Conservation (phyloP, 257 asterid species). For the Fraxinus excelsior region DNA sequence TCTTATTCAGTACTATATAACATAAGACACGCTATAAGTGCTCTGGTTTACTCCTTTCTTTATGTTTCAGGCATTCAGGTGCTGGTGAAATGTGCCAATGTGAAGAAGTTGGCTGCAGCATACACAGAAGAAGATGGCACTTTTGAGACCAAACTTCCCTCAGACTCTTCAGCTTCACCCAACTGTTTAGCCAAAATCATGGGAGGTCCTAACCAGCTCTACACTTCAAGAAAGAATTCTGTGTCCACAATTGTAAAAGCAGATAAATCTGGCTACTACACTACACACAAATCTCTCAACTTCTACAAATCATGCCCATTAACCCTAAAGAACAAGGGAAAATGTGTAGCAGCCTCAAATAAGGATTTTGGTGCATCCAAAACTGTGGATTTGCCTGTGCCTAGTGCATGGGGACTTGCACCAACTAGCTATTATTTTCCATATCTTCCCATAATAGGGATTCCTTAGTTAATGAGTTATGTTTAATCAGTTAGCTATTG, state of each 20-base stretch:
- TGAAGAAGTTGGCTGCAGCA: slow-evolving; percentile 46
- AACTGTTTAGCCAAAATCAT: slow-evolving; percentile 69
- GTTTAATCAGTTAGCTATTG: neutral
- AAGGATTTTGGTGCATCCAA: slow-evolving; percentile 66
- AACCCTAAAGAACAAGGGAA: slow-evolving; percentile 25
- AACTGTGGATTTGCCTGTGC: slow-evolving; percentile 77
- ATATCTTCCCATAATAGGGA: slow-evolving; percentile 82
- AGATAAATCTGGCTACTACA: slow-evolving; percentile 35
- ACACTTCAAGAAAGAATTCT: slow-evolving; percentile 33
- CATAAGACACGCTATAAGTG: no score
- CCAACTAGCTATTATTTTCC: slow-evolving; percentile 82
- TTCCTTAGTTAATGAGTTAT: slow-evolving; percentile 49
- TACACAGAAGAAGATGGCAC: slow-evolving; percentile 64
- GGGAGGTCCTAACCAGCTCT: slow-evolving; percentile 74
- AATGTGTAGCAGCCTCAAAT: slow-evolving; percentile 38
- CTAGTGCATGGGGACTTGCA: slow-evolving; percentile 84
- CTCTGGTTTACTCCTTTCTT: neutral
- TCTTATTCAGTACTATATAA: no score
- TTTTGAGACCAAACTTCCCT: slow-evolving; percentile 44
- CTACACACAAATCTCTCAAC: slow-evolving; percentile 52
- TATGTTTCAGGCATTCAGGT: slow-evolving; percentile 53
- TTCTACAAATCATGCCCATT: slow-evolving; percentile 67
- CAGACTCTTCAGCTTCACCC: slow-evolving; percentile 16
- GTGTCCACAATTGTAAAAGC: slow-evolving; percentile 33
- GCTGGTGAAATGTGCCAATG: slow-evolving; percentile 62